Percentiles rank a stretch among this genome's conserved stretches.
Evolutionary conservation across 768 basidiomycete genomes (phyloP).

Genomic region (Calvatia gigantea): DNA sequence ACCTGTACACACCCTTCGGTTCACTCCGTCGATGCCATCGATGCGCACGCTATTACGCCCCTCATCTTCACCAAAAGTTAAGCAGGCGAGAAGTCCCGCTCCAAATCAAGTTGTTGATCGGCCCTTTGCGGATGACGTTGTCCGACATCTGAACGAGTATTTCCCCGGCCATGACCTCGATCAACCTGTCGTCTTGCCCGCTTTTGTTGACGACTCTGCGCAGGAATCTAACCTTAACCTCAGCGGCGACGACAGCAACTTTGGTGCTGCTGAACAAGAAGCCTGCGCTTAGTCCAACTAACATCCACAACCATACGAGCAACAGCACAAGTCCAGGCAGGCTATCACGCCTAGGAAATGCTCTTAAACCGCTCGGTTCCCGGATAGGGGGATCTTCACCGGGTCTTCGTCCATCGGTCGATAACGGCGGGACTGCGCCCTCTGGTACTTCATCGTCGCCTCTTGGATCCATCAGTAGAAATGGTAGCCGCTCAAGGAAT

Average conservation of each 20-base stretch:
- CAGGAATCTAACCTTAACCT: not conserved
- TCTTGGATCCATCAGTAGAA: not conserved
- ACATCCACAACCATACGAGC: not conserved
- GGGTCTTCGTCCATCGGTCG: not conserved
- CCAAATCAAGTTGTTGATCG: constrained; percentile 38
- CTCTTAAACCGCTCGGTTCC: not conserved
- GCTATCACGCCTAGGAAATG: constrained; percentile 7
- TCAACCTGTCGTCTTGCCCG: constrained; percentile 70
- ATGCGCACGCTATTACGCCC: not conserved
- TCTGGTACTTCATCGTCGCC: not conserved
- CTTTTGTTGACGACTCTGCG: constrained; percentile 13
- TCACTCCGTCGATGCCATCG: not conserved
- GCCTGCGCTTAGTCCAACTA: not conserved
- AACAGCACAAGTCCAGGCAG: constrained; percentile 2
- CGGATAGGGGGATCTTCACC: too few relatives aligned
- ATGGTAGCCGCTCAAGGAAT: too few relatives aligned
- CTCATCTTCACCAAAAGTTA: constrained; percentile 2
- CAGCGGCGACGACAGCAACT: constrained; percentile 3
- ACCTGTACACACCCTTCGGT: constrained; percentile 11
- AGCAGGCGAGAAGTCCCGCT: not conserved
- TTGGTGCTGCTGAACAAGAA: not conserved
- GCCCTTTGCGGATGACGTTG: constrained; percentile 75
- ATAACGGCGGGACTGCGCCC: not conserved
- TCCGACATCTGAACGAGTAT: constrained; percentile 75
- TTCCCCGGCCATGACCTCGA: constrained; percentile 91